These are phyloP conservation scores for Malus sylvestris DNA, from an alignment of 306 rosid genomes.

Conservation along the genomic window DNA sequence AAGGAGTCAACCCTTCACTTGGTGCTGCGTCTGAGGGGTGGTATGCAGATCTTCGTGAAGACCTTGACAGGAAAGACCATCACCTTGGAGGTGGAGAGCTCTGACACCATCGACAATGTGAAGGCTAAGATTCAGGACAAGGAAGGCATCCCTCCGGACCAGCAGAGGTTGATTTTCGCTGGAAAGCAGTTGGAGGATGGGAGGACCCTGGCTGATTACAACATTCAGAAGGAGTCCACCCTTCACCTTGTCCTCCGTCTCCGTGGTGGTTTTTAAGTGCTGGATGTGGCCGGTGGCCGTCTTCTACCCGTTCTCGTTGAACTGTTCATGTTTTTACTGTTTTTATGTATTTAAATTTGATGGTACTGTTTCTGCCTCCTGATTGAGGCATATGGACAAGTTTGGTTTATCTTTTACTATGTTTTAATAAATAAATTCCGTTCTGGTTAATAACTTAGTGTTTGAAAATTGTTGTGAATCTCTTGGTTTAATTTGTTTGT, in stretches of 20 bases:
- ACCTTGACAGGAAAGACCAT: conserved; percentile 60
- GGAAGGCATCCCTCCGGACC: conserved; percentile 63
- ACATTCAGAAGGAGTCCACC: conserved; percentile 64
- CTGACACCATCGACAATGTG: conserved; percentile 55
- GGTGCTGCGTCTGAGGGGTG: conserved; percentile 53
- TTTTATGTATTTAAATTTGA: neutral
- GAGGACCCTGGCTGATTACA: conserved; percentile 53
- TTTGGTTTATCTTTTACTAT: neutral
- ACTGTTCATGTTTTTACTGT: neutral
- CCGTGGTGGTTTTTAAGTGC: conserved; percentile 35
- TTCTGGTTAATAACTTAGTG: neutral
- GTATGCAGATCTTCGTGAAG: conserved; percentile 65
- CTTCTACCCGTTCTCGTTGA: neutral
- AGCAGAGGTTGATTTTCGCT: conserved; percentile 64
- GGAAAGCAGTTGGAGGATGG: conserved; percentile 65
- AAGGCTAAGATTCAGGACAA: conserved; percentile 62
- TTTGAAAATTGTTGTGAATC: neutral
- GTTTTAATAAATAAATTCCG: neutral
- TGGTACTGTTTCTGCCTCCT: neutral
- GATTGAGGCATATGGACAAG: neutral
- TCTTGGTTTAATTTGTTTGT: neutral
- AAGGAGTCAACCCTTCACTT: conserved; percentile 63
- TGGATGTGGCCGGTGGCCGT: neutral
- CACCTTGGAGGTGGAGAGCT: conserved; percentile 63
- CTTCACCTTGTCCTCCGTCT: conserved; percentile 65